Evolutionary conservation across 176 grass and related monocot species (phyloP).

Genomic region (Zoysia japonica): DNA sequence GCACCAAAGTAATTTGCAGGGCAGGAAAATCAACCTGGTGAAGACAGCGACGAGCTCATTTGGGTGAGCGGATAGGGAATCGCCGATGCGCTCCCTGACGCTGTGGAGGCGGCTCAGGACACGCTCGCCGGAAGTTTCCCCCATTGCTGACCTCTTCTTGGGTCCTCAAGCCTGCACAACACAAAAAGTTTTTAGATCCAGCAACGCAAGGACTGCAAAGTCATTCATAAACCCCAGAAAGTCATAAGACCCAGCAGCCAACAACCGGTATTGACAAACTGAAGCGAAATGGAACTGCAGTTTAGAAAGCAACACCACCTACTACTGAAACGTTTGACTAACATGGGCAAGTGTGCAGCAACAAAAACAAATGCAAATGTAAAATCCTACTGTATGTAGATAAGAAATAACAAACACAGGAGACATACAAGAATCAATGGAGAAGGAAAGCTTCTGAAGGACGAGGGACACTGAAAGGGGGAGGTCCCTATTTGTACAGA

Average conservation of each 20-base stretch:
- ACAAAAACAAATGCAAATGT: not conserved
- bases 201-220: not conserved
- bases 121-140: slow-evolving; percentile 61
- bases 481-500: slow-evolving; percentile 40
- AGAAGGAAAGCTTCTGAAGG: slow-evolving; percentile 1
- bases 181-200: slow-evolving; percentile 16
- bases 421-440: slow-evolving; percentile 30
- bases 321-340: not conserved
- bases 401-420: not conserved
- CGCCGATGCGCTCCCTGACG: slow-evolving; percentile 80
- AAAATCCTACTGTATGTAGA: not conserved
- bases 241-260: slow-evolving; percentile 21
- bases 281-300: not conserved
- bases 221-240: slow-evolving; percentile 13
- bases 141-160: slow-evolving; percentile 51
- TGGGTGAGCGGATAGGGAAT: slow-evolving; percentile 86
- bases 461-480: not conserved
- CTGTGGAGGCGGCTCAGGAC: slow-evolving; percentile 88
- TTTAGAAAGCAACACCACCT: not conserved
- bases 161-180: slow-evolving; percentile 44
- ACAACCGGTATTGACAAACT: not conserved
- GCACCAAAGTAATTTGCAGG: not conserved
- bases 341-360: not conserved
- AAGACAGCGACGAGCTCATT: slow-evolving; percentile 97
- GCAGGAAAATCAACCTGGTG: slow-evolving; percentile 63